Evolutionary conservation across 148 eudicot genomes (phyloP).

Genomic region (Spergularia bocconei): DNA sequence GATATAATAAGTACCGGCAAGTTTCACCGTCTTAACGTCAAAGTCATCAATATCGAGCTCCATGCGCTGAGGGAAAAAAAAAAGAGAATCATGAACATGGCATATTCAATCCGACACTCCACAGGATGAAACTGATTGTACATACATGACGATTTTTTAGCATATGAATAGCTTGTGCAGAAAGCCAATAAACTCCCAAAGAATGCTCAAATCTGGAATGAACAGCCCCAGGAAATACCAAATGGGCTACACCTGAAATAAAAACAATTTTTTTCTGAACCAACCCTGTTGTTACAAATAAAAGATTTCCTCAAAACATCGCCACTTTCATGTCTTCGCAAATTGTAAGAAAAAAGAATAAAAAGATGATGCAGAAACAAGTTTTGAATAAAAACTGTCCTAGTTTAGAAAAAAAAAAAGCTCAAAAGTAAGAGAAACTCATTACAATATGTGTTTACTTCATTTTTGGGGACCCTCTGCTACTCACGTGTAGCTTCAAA

Average conservation of each 20-base stretch:
- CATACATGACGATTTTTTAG: constrained; percentile 57
- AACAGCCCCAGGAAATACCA: constrained; percentile 92
- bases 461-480: not conserved
- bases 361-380: not conserved
- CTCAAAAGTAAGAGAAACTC: not conserved
- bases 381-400: not conserved
- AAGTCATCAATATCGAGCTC: constrained; percentile 73
- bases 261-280: not conserved
- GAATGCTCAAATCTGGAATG: constrained; percentile 95
- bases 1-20: constrained; percentile 56
- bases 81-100: not conserved
- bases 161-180: constrained; percentile 66
- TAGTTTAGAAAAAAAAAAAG: not conserved
- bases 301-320: not conserved
- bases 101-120: not conserved
- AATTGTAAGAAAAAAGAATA: not conserved
- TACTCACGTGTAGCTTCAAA: not conserved
- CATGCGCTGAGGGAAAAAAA: constrained; percentile 42
- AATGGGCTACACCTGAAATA: constrained; percentile 54
- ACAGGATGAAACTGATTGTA: constrained; percentile 2
- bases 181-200: constrained; percentile 93
- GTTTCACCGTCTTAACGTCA: constrained; percentile 72
- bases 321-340: not conserved
- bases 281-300: too few relatives aligned
- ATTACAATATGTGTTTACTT: not conserved